Base-by-base conservation (phyloP, 176 grass and related monocot species). In the Melocanna baccifera region DNA sequence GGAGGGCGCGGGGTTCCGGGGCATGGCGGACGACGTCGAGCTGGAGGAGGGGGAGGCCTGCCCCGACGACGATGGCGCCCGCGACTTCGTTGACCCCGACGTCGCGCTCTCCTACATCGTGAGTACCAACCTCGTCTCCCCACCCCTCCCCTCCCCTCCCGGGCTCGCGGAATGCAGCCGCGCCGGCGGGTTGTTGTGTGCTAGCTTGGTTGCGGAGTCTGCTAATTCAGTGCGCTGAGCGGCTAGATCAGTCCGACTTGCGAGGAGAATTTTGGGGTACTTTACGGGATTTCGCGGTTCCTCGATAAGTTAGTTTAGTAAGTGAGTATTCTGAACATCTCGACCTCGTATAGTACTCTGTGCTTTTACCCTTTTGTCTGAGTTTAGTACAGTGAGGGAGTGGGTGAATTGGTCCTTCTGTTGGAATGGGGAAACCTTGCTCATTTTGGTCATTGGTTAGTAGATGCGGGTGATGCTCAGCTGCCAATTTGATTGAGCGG, bases 101-200 rank as follows among this genome's bases (percentile, higher is more conserved):
- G 41, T 84, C 75, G 75, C 67, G 51, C 84, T 91, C 67, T 88
- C 91, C 70, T 97, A 97, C 89, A 94, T 97, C 78, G 94, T 97
- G 78, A 90, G 94, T 72, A 30, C 26, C n/a, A 12, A 2, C 50
- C 69, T 46, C 58, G 3, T 3, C 12, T 0, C 37, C 30, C 23
- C 22, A 9, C 12, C 7, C 36, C 29, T 19, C 23, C 52, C 1
- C 14, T 15, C 30, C 5, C 5, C 47, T 13, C 52, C 3, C 26
- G 62, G 37, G 6, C 83, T 78, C 32, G 12, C 32, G 58, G 19
- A 58, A 68, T 67, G 59, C n/a, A 3, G 56, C 58, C 23, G 40
- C 25, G 18, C 9, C 22, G 26, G 18, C n/a, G 45, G 34, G 14
- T 14, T 36, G 40, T 41, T 76, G 9, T 76, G 9, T 36, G 70